phyloP scores from a whole-genome alignment of 1,139 yeast genomes.

The Pichia sp. region DNA sequence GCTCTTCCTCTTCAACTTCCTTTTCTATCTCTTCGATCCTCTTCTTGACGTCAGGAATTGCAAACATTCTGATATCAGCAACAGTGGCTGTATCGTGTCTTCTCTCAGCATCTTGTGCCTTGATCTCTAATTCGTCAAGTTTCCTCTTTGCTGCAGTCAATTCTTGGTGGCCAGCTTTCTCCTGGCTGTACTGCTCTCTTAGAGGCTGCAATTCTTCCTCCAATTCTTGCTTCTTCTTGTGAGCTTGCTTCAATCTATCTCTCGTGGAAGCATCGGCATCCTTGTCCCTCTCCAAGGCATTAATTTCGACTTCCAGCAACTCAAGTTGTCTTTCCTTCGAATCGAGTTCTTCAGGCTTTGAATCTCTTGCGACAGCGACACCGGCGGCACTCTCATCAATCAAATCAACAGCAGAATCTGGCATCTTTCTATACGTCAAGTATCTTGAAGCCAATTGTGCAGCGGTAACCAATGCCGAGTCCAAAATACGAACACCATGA shows the following conservation, averaged over 20 bases:
- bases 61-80: conserved; percentile 94
- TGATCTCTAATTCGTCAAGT: conserved; percentile 85
- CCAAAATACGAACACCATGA: conserved; percentile 95
- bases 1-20: conserved; percentile 65
- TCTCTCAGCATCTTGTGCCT: conserved; percentile 96
- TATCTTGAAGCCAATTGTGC: conserved; percentile 94
- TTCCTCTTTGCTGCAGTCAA: conserved; percentile 84
- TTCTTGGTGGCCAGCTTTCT: conserved; percentile 88
- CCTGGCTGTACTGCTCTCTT: conserved; percentile 80
- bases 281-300: conserved; percentile 93
- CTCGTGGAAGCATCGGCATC: conserved; percentile 83
- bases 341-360: conserved; percentile 95
- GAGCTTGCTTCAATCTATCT: conserved; percentile 78
- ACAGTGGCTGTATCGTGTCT: conserved; percentile 92
- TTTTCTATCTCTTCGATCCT: conserved; percentile 73
- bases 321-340: conserved; percentile 88
- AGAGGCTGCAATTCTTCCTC: conserved; percentile 85
- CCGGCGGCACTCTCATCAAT: conserved; percentile 97
- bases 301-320: conserved; percentile 88
- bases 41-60: conserved; percentile 85
- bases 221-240: conserved; percentile 72
- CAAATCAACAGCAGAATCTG: conserved; percentile 96
- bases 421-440: conserved; percentile 90
- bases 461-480: conserved; percentile 90
- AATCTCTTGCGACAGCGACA: conserved; percentile 96